Percentiles rank a stretch among this genome's conserved stretches.
Conservation (phyloP, 352 stramenopile species). For the Phytophthora idaei region DNA sequence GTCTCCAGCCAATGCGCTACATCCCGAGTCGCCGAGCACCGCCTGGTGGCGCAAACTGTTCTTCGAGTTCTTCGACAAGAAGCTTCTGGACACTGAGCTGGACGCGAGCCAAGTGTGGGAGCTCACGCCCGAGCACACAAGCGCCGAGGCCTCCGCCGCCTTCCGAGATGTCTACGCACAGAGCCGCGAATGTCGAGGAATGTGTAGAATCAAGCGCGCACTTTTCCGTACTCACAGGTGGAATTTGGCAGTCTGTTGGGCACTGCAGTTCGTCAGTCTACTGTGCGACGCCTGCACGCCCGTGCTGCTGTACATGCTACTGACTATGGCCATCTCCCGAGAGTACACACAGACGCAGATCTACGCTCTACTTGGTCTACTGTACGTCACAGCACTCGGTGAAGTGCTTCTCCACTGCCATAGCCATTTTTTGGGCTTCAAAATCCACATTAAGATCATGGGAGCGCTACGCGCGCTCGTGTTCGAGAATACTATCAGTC, state of each 20-base stretch:
- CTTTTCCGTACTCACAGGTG: constrained; percentile 40
- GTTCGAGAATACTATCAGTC: constrained; percentile 49
- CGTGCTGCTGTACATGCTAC: constrained; percentile 51
- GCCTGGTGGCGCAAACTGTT: constrained; percentile 48
- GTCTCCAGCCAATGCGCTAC: constrained; percentile 6
- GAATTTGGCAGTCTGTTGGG: constrained; percentile 40
- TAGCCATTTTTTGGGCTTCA: constrained; percentile 39
- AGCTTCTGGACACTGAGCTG: constrained; percentile 32
- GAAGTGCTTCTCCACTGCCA: constrained; percentile 36
- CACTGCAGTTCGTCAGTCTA: constrained; percentile 46
- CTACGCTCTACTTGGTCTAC: constrained; percentile 23
- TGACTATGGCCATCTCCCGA: constrained; percentile 37
- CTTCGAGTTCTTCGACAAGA: constrained; percentile 48
- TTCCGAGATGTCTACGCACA: constrained; percentile 34
- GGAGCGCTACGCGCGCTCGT: constrained; percentile 39
- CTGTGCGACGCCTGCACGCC: constrained; percentile 46
- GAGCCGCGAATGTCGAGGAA: not conserved
- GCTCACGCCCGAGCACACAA: constrained; percentile 46
- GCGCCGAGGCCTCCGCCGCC: constrained; percentile 38
- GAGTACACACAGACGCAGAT: constrained; percentile 35
- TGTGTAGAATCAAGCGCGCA: constrained; percentile 37
- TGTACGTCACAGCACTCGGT: constrained; percentile 40
- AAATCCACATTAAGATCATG: constrained; percentile 44
- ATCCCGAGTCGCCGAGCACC: constrained; percentile 39
- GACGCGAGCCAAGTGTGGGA: constrained; percentile 56